Evolutionary conservation across 2,329 filamentous ascomycete species (phyloP).

Genomic region (Graphiopsis chlorocephala): DNA sequence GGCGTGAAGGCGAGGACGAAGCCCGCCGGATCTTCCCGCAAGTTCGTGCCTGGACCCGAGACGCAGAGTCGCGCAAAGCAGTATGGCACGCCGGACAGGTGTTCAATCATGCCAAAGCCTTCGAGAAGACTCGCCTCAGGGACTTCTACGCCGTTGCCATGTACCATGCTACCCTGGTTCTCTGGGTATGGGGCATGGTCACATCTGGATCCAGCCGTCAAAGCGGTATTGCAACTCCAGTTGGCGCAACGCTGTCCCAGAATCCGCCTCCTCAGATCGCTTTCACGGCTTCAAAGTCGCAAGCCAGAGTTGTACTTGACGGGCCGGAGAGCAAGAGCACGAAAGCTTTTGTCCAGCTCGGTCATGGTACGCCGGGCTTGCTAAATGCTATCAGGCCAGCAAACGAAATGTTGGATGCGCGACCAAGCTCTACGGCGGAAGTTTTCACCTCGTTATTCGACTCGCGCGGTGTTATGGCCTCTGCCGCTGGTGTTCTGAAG

Average conservation of each 20-base stretch:
- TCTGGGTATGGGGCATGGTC: slow-evolving; percentile 62
- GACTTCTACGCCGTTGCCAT: slow-evolving; percentile 66
- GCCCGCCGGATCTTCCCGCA: slow-evolving; percentile 56
- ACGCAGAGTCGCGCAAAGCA: slow-evolving; percentile 53
- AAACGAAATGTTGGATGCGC: slow-evolving; percentile 20
- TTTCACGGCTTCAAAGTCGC: background rate
- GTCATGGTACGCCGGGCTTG: slow-evolving; percentile 52
- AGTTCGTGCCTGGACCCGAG: slow-evolving; percentile 56
- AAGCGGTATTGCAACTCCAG: slow-evolving; percentile 22
- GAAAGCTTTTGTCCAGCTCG: slow-evolving; percentile 57
- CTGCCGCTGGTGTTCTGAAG: slow-evolving; percentile 55
- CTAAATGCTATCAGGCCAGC: slow-evolving; percentile 43
- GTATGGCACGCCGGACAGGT: slow-evolving; percentile 67
- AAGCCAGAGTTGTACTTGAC: slow-evolving; percentile 44
- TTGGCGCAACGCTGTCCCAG: background rate
- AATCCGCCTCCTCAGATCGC: background rate
- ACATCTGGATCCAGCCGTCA: slow-evolving; percentile 43
- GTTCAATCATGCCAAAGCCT: slow-evolving; percentile 50
- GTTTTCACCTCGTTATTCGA: slow-evolving; percentile 47
- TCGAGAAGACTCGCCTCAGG: slow-evolving; percentile 36
- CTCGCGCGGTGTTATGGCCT: slow-evolving; percentile 56
- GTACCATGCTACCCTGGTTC: slow-evolving; percentile 62
- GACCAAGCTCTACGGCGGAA: background rate
- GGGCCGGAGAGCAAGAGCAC: slow-evolving; percentile 51
- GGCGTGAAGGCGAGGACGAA: slow-evolving; percentile 63